Conservation (phyloP, 2,329 filamentous ascomycete genomes). For the Mollisia scopiformis region DNA sequence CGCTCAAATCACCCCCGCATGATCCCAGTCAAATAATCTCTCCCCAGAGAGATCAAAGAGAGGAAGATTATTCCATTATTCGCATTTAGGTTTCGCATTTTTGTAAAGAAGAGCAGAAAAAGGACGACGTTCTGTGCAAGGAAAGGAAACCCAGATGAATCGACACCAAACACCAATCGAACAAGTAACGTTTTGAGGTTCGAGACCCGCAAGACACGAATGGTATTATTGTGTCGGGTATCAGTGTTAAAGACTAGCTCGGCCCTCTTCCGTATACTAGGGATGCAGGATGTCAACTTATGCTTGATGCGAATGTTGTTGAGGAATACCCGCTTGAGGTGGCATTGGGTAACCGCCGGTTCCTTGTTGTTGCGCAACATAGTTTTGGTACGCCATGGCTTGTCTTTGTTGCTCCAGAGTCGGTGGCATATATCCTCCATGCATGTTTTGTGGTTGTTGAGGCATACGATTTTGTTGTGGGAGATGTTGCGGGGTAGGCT, state of each 20-base stretch:
- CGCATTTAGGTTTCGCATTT: constrained; percentile 24
- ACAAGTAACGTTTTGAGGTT: constrained; percentile 29
- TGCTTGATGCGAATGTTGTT: constrained; percentile 81
- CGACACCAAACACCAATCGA: constrained; percentile 37
- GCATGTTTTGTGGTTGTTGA: constrained; percentile 61
- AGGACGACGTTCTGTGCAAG: constrained; percentile 20
- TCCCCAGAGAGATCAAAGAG: constrained; percentile 7
- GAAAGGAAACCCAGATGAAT: constrained; percentile 28
- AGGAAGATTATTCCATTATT: constrained; percentile 32
- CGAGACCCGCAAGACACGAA: constrained; percentile 35
- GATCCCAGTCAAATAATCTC: constrained; percentile 12
- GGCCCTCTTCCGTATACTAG: constrained; percentile 32
- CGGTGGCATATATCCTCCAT: constrained; percentile 63
- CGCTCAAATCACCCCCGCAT: background rate
- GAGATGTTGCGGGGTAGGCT: constrained; percentile 76
- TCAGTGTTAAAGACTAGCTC: constrained; percentile 46
- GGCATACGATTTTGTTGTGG: constrained; percentile 69
- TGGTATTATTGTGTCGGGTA: constrained; percentile 55
- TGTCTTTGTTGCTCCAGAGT: constrained; percentile 69
- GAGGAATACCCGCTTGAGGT: constrained; percentile 75
- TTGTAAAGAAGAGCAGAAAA: constrained; percentile 23
- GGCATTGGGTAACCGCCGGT: constrained; percentile 79
- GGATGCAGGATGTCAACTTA: constrained; percentile 43
- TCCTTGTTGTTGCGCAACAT: constrained; percentile 73
- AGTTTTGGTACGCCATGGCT: constrained; percentile 82